A percentile compares a stretch with the other conserved stretches of the same genome.
phyloP scores from a whole-genome alignment of 306 rosid genomes.

The Fragaria vesca region DNA sequence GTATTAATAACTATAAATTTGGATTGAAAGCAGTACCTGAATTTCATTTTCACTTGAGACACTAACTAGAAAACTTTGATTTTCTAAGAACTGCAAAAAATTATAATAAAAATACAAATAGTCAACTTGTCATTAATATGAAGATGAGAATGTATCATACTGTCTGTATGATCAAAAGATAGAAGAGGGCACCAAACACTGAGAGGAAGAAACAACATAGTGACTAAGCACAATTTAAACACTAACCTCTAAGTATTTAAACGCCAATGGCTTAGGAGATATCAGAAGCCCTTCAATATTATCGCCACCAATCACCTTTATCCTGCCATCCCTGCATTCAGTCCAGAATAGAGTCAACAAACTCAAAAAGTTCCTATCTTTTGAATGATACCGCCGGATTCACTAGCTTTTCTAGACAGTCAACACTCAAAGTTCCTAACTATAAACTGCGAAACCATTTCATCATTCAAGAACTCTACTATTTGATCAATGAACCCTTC shows the following conservation, averaged over 20 bases:
- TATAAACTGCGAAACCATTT: not conserved
- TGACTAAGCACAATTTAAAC: conserved; percentile 11
- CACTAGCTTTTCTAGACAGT: not conserved
- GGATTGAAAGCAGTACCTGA: conserved; percentile 49
- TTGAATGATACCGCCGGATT: not conserved
- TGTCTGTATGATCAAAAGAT: not conserved
- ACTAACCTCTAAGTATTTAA: conserved; percentile 75
- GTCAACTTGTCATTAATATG: not conserved
- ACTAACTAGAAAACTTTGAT: conserved; percentile 82
- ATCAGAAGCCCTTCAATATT: conserved; percentile 69
- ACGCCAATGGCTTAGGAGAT: conserved; percentile 58
- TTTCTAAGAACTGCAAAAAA: conserved; percentile 68
- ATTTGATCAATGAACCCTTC: not conserved
- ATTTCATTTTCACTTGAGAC: conserved; percentile 72
- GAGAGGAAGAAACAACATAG: not conserved
- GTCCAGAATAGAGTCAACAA: conserved; percentile 12
- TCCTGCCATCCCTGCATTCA: conserved; percentile 81
- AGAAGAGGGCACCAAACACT: not conserved
- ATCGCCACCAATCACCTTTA: conserved; percentile 82
- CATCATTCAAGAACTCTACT: not conserved
- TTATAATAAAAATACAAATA: conserved; percentile 13
- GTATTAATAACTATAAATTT: not conserved
- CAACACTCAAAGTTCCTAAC: not conserved
- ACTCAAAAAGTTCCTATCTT: not conserved
- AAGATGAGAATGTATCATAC: not conserved